phyloP scores from a whole-genome alignment of 768 basidiomycete genomes.

The Rubroboletus pulcherrimus region DNA sequence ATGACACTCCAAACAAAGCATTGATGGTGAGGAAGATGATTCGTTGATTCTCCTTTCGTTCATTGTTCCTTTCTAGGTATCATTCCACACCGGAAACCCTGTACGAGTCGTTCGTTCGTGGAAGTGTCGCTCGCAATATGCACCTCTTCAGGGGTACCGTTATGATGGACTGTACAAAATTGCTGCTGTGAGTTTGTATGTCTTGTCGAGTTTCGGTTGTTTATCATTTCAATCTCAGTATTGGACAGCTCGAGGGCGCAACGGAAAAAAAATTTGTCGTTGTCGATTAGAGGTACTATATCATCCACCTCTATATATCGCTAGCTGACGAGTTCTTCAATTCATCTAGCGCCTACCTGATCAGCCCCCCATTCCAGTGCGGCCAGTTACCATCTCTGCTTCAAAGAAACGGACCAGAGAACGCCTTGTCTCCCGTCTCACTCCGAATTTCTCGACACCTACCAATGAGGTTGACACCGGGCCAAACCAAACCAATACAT shows the following conservation, averaged over 20 bases:
- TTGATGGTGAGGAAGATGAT: slow-evolving; percentile 15
- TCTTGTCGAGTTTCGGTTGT: neutral
- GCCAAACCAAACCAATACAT: neutral
- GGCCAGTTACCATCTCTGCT: neutral
- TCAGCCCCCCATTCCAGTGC: slow-evolving; percentile 23
- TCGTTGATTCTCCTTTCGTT: neutral
- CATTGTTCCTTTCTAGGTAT: slow-evolving; percentile 12
- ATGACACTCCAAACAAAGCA: slow-evolving; percentile 5
- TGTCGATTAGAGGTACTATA: slow-evolving; percentile 23
- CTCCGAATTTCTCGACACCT: neutral
- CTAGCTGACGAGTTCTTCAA: neutral
- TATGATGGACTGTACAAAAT: slow-evolving; percentile 32
- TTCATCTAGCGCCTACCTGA: slow-evolving; percentile 23
- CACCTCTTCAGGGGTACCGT: slow-evolving; percentile 24
- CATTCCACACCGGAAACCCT: slow-evolving; percentile 15
- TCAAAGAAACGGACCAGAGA: neutral
- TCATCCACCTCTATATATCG: neutral
- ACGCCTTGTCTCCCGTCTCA: neutral
- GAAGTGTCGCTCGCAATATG: slow-evolving; percentile 20
- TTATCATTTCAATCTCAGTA: slow-evolving; percentile 6
- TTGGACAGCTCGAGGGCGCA: slow-evolving; percentile 19
- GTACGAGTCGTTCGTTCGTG: slow-evolving; percentile 28
- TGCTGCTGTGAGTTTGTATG: slow-evolving; percentile 11
- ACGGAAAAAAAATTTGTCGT: slow-evolving; percentile 21
- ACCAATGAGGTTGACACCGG: neutral